Percentiles rank a stretch among this genome's conserved stretches.
These are phyloP conservation scores for Cryptosporidium ubiquitum DNA, from an alignment of 169 alveolate genomes.

Conservation along the genomic window DNA sequence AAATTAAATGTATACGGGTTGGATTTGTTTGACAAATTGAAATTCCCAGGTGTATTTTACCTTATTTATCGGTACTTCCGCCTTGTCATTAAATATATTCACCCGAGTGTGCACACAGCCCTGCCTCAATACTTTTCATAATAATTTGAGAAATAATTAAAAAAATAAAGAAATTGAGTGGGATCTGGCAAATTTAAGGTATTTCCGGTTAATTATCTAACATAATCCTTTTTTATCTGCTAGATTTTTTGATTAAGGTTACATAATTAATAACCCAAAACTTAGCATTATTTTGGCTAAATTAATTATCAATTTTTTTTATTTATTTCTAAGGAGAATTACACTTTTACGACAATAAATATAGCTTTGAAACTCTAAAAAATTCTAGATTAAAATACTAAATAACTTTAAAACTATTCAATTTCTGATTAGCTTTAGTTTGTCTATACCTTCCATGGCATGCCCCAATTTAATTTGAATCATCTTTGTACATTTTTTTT, in stretches of 20 bases:
- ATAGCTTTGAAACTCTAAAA: too few relatives aligned
- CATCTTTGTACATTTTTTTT: background rate
- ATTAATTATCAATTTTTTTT: too few relatives aligned
- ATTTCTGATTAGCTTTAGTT: too few relatives aligned
- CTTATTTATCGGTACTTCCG: background rate
- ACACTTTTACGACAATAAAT: too few relatives aligned
- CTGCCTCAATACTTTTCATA: background rate
- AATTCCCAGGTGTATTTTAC: background rate
- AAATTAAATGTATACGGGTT: background rate
- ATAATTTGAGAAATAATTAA: background rate
- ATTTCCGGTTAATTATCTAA: background rate
- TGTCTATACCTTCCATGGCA: too few relatives aligned
- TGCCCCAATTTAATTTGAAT: background rate
- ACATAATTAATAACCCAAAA: background rate
- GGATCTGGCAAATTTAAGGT: background rate
- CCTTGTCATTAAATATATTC: background rate
- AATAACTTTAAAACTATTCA: too few relatives aligned
- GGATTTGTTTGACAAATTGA: background rate
- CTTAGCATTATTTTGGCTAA: background rate
- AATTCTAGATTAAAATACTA: too few relatives aligned
- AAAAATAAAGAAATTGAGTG: background rate
- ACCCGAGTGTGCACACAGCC: conserved; percentile 43
- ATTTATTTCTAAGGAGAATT: too few relatives aligned
- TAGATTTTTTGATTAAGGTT: too few relatives aligned
- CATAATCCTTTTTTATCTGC: background rate